Conservation (phyloP, 345 rosid species). For the Eucalyptus grandis region DNA sequence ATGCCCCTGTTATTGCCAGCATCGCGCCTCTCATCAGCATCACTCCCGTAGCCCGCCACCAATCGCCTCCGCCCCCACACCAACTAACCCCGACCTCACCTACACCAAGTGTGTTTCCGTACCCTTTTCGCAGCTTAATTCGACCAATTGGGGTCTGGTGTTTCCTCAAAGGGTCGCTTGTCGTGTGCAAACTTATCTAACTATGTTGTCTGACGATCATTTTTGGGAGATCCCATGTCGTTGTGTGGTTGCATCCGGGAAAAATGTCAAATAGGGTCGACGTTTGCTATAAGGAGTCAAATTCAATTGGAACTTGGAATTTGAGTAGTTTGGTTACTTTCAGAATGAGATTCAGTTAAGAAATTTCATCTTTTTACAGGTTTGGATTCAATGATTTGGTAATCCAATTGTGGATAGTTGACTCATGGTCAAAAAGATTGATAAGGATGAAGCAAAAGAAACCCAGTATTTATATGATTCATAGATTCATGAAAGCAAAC, state of each 20-base stretch:
- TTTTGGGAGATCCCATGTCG: not conserved
- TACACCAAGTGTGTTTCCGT: not conserved
- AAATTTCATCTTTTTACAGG: not conserved
- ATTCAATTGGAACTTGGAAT: not conserved
- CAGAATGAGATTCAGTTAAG: not conserved
- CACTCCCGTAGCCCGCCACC: accelerated
- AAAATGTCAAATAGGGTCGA: not conserved
- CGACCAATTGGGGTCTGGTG: not conserved
- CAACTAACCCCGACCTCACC: too few species aligned
- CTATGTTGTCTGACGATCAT: not conserved
- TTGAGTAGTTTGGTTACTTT: not conserved
- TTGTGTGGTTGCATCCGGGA: not conserved
- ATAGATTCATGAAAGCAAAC: not conserved
- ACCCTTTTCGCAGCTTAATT: not conserved
- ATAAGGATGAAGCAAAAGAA: not conserved
- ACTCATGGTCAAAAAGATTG: not conserved
- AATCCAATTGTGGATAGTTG: not conserved
- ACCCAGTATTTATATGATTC: not conserved
- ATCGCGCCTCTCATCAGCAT: accelerated
- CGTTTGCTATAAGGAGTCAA: not conserved
- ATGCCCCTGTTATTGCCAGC: accelerated
- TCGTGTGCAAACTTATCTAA: not conserved
- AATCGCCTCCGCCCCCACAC: too few species aligned
- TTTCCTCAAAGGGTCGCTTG: not conserved
- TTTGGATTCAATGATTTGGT: not conserved